Evolutionary conservation across 2,329 filamentous ascomycete genomes (phyloP), one percentile per base, ranked within the genome.

Genomic region (Pseudocercospora ulei): DNA sequence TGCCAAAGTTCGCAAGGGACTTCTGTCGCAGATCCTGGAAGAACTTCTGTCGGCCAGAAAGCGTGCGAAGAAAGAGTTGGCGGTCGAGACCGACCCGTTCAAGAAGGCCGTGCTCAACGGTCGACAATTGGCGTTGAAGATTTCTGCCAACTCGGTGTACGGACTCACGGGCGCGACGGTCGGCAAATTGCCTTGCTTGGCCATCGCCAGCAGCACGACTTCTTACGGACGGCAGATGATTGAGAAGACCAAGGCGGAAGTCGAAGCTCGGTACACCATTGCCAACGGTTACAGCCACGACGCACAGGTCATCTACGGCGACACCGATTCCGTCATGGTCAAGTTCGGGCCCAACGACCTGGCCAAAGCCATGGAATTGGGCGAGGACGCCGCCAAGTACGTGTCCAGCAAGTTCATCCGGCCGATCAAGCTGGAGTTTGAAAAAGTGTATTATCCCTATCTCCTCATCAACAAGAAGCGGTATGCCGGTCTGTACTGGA

Each of bases 271-370:
- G 50, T 98, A 94, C 63, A 88, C 76, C 33, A 87, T 95, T 40
- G 83, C 83, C 34, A 96, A 98, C 55, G 90, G 90, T 11, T 98
- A 96, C 63, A 77, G 75, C 1, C 85, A 96, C 60, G 83, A 98
- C 60, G 90, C 90, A 0, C 79, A 95, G 58, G 90, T 98, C 65
- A 92, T 98, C 48, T 98, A 98, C 53, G 90, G 90, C 67, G 90
- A 98, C 63, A 98, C 90, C 1, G 90, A 98, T 71, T 98, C 90
- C 5, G 90, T 98, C 66, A 98, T 98, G 90, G 88, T 98, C 46
- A 96, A 95, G 58, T 98, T 98, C 52, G 90, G 90, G 27, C 87
- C 86, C 6, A 79, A 77, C 26, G 86, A 95, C 48, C 70, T 98
- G 11, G 72, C 75, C 4, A 83, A 90, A 49, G 81, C 86, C 13